Evolutionary conservation across 176 grass and related monocot species (phyloP), one percentile per base, ranked within the genome.

Genomic region (Echinochloa phyllopogon): DNA sequence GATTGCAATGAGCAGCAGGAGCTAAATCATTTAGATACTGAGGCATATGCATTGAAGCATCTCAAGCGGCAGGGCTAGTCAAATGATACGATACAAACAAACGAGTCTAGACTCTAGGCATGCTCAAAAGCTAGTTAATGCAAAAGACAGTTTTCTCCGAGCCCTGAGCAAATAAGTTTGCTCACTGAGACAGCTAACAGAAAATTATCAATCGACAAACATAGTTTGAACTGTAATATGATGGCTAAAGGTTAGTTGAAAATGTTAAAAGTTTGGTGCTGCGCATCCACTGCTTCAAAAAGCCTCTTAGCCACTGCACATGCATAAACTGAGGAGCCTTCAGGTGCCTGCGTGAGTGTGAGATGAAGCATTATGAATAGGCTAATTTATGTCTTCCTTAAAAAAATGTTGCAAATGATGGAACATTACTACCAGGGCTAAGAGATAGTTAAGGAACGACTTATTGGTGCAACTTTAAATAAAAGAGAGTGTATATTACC

Each of bases 321-420:
- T 50, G 94, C 94, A 86, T 97, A 92, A 64, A 90, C 62, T 11
- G 94, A 94, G n/a, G 89, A 89, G 23, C 92, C 92, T 85, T 97
- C 90, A 59, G 40, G 66, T 87, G 87, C 89, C 94, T 97, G 69
- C 66, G 42, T 59, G 47, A 80, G 76, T 75, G 50, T 70, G 65
- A 21, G 33, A 83, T 76, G 57, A 66, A 62, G 52, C 70, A 73
- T 66, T 72, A 81, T 36, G 15, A 74, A 52, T 52, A 17, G 0
- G 15, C 48, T 49, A 25, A 6, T n/a, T 47, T 4, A 44, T 29
- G 43, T 24, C 43, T 51, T 73, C 24, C 24, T 5, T n/a, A 8
- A 73, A 50, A 49, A 49, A 13, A 33, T 1, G 3, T 11, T 50
- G 65, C 57, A 27, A 44, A 66, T 40, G 45, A 80, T 79, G 56